A percentile compares a stretch with the other conserved stretches of the same genome.
These are phyloP conservation scores for Claviceps sp. DNA, from an alignment of 2,329 filamentous ascomycete species.

Conservation along the genomic window DNA sequence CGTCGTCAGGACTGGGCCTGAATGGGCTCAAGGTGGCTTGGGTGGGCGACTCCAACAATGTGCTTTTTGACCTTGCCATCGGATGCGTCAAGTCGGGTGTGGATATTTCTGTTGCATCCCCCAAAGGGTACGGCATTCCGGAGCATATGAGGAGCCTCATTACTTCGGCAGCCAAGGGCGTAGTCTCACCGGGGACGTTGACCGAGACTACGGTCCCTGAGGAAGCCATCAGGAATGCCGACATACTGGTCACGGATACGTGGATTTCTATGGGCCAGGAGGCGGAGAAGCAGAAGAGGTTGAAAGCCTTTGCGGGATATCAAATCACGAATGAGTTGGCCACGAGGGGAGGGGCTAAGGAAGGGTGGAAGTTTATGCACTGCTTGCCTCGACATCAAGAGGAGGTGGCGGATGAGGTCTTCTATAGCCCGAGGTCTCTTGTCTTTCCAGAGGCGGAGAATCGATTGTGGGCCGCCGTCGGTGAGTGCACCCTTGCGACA, in stretches of 20 bases:
- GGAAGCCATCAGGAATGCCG: constrained; percentile 71
- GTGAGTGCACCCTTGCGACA: constrained; percentile 29
- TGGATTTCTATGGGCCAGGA: constrained; percentile 99
- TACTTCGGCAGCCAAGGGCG: constrained; percentile 41
- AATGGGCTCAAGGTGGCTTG: constrained; percentile 84
- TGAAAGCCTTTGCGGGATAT: constrained; percentile 75
- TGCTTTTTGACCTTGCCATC: constrained; percentile 85
- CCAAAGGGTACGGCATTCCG: constrained; percentile 72
- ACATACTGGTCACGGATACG: constrained; percentile 90
- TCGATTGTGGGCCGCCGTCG: constrained; percentile 76
- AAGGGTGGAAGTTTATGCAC: constrained; percentile 96
- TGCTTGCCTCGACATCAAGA: constrained; percentile 85
- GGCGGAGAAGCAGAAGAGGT: constrained; percentile 59
- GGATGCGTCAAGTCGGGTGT: constrained; percentile 79
- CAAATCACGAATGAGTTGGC: constrained; percentile 84
- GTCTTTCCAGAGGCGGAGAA: constrained; percentile 96
- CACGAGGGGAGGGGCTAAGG: constrained; percentile 70
- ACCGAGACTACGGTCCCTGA: constrained; percentile 67
- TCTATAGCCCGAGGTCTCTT: constrained; percentile 72
- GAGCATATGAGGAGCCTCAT: constrained; percentile 61
- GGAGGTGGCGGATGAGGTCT: constrained; percentile 89
- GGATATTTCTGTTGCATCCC: constrained; percentile 76
- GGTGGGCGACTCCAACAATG: constrained; percentile 95
- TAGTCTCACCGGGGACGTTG: constrained; percentile 50
- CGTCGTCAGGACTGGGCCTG: constrained; percentile 45